Evolutionary conservation across 805 yeast species (phyloP), one percentile per base, ranked within the genome.

Genomic region (Lipomyces yamadae): DNA sequence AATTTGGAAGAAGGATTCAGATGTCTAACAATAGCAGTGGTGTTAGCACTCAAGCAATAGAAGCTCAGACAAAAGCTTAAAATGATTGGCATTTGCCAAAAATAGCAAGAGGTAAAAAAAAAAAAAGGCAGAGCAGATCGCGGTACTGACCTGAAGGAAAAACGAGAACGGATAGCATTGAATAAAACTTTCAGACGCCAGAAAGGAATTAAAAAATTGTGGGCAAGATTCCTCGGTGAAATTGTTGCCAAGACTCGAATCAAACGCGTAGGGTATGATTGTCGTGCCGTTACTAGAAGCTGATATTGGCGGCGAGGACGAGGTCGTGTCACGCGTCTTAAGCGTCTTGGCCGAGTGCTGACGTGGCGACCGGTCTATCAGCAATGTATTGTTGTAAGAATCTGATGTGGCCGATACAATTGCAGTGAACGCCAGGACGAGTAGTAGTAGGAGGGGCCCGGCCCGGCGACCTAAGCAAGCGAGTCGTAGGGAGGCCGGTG

Each of bases 131-230:
- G 24, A 24, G 24, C 39, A 58, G 18, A 18, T 45, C 34, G 24
- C 34, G 24, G 18, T 33, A 60, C 63, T 13, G 15, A 65, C 71
- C 62, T 70, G 72, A 10, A 76, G 71, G 56, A 67, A 74, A 61
- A 76, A 76, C 15, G 77, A 75, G 68, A 76, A 68, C 13, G 78
- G 78, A 39, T 67, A 72, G 67, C 78, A 76, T 18, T 68, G 55
- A 29, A 69, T 63, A 58, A 76, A 76, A 24, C 64, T 57, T 50
- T 63, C 63, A 61, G 75, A 71, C 33, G 57, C 53, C 7, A 75
- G 70, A 61, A 76, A 74, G 18, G 29, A 18, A 30, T 68, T 52
- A 68, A 76, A 75, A 62, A 72, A 76, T 15, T 56, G 48, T 33
- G 73, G 73, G 58, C 78, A 76, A 4, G 76, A 65, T 0, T 61